A percentile compares a stretch with the other conserved stretches of the same genome.
Conservation (phyloP, 768 basidiomycete genomes). For the Termitomyces titanicus region DNA sequence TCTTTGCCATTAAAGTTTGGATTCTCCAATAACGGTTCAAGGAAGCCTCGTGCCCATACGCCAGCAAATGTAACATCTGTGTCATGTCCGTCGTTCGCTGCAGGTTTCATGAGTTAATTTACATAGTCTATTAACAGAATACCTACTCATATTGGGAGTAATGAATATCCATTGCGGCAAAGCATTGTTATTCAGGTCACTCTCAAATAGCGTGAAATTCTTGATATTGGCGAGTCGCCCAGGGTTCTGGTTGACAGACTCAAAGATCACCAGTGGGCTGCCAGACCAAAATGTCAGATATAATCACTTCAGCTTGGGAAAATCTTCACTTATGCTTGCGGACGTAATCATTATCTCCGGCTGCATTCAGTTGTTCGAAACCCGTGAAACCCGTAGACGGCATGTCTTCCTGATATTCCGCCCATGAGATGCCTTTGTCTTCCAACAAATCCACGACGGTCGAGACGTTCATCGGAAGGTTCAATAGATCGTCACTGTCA, state of each 20-base stretch:
- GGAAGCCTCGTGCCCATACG: constrained; percentile 46
- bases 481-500: constrained; percentile 34
- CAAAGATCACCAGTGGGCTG: constrained; percentile 44
- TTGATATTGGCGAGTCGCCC: constrained; percentile 41
- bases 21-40: constrained; percentile 48
- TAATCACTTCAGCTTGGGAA: not conserved
- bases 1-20: constrained; percentile 47
- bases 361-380: constrained; percentile 27
- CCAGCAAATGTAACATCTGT: constrained; percentile 46
- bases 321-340: constrained; percentile 26
- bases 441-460: constrained; percentile 61
- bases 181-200: constrained; percentile 44
- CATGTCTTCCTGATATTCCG: constrained; percentile 58
- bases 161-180: constrained; percentile 61
- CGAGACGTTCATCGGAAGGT: constrained; percentile 45
- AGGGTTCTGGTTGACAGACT: constrained; percentile 42
- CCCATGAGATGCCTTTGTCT: constrained; percentile 54
- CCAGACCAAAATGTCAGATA: not conserved
- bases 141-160: constrained; percentile 53
- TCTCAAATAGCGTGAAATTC: constrained; percentile 61
- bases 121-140: not conserved
- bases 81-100: constrained; percentile 56
- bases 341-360: constrained; percentile 25
- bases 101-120: constrained; percentile 4
- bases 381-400: constrained; percentile 44